These are phyloP conservation scores for Malbranchea zuffiana DNA, from an alignment of 2,329 filamentous ascomycete species.

Conservation along the genomic window DNA sequence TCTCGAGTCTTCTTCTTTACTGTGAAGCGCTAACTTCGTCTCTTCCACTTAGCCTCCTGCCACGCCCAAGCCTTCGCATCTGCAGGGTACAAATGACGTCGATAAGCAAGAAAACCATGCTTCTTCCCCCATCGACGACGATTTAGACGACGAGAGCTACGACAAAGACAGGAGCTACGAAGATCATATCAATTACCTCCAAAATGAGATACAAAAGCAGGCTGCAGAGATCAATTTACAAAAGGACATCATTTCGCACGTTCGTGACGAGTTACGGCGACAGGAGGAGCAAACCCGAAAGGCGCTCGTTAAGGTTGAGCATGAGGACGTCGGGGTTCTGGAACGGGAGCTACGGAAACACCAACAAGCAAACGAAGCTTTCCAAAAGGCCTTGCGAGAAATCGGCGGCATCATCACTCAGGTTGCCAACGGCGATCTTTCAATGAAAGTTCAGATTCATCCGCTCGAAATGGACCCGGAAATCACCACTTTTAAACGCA, in stretches of 20 bases:
- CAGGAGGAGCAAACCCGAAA: constrained; percentile 77
- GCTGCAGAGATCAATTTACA: constrained; percentile 84
- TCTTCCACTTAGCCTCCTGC: too few species aligned
- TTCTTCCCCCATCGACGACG: constrained; percentile 23
- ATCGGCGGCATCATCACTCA: constrained; percentile 97
- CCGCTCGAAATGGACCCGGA: constrained; percentile 95
- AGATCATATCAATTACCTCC: constrained; percentile 72
- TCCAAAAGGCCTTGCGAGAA: constrained; percentile 91
- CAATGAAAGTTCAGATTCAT: constrained; percentile 93
- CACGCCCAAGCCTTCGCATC: too few species aligned
- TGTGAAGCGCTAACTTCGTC: too few species aligned
- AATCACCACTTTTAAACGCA: constrained; percentile 94
- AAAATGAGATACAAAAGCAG: constrained; percentile 86
- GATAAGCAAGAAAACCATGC: constrained; percentile 7
- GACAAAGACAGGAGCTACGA: constrained; percentile 47
- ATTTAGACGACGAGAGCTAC: constrained; percentile 33
- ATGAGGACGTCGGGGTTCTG: constrained; percentile 75
- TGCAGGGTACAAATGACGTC: too few species aligned
- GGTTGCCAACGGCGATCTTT: constrained; percentile 87
- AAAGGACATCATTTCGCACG: constrained; percentile 71
- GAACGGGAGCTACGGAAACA: constrained; percentile 94
- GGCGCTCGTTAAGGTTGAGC: constrained; percentile 71
- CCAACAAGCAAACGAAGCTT: constrained; percentile 95
- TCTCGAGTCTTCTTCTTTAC: background rate
- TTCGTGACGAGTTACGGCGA: constrained; percentile 74